These are phyloP conservation scores for Penicillium verrucosum DNA, from an alignment of 2,329 filamentous ascomycete genomes.

Conservation along the genomic window DNA sequence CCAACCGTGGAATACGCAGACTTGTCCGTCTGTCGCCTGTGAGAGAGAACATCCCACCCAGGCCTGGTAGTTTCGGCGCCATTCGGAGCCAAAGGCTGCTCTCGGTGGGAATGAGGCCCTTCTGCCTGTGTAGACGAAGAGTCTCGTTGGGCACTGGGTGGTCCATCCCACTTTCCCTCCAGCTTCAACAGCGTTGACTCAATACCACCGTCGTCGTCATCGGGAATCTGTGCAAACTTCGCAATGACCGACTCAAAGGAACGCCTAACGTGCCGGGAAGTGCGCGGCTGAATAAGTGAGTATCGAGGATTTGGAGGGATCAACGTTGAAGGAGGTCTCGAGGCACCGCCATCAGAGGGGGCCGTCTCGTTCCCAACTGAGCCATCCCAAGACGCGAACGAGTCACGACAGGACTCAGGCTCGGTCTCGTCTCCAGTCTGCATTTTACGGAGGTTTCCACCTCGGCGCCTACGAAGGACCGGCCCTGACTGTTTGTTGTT, in stretches of 20 bases:
- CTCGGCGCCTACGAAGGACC: constrained; percentile 67
- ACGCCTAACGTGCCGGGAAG: constrained; percentile 55
- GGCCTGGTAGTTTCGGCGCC: constrained; percentile 8
- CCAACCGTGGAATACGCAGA: constrained; percentile 27
- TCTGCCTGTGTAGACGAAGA: constrained; percentile 4
- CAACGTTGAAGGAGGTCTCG: constrained; percentile 27
- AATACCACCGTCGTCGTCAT: constrained; percentile 83
- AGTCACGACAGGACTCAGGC: constrained; percentile 34
- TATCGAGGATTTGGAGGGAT: constrained; percentile 36
- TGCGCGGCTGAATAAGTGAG: constrained; percentile 50
- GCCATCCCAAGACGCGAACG: constrained; percentile 36
- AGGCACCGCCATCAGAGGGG: constrained; percentile 15
- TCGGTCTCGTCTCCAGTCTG: constrained; percentile 63
- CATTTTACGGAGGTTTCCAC: constrained; percentile 69
- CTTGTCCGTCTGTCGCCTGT: constrained; percentile 26
- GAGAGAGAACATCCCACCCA: constrained; percentile 17
- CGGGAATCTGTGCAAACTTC: constrained; percentile 81
- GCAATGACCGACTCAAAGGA: constrained; percentile 89
- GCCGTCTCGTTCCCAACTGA: constrained; percentile 23
- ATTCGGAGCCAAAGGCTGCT: not conserved
- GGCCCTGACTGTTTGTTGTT: constrained; percentile 39
- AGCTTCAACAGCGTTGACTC: constrained; percentile 91
- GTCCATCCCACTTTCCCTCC: constrained; percentile 73
- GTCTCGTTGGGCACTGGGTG: constrained; percentile 18
- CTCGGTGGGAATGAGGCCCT: not conserved